phyloP scores from a whole-genome alignment of 1,284 basidiomycete genomes.

The Austroboletus niveus region DNA sequence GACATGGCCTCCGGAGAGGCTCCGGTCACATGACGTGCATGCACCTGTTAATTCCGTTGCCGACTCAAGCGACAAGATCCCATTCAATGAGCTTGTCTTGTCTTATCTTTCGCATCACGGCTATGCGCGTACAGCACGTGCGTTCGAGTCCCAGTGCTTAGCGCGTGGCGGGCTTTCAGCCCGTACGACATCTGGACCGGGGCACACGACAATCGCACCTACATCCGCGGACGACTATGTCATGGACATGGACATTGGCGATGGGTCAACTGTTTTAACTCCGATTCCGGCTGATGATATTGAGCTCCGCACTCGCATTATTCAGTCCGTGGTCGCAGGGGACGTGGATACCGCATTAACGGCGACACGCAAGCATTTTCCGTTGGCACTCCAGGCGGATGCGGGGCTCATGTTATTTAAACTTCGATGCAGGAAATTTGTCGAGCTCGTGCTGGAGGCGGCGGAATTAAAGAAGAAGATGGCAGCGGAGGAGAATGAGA shows the following conservation, averaged over 20 bases:
- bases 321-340: constrained; percentile 65
- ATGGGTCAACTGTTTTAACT: constrained; percentile 11
- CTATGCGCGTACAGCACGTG: constrained; percentile 64
- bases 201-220: constrained; percentile 5
- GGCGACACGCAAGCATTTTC: constrained; percentile 53
- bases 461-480: constrained; percentile 63
- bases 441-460: constrained; percentile 72
- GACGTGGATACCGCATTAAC: constrained; percentile 70
- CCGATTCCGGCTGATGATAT: constrained; percentile 45
- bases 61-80: constrained; percentile 33
- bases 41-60: constrained; percentile 2
- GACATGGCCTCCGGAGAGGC: constrained; percentile 26
- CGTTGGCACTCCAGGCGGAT: constrained; percentile 62
- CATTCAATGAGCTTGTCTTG: constrained; percentile 68
- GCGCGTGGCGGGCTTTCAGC: constrained; percentile 24
- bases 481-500: constrained; percentile 37
- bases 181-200: constrained; percentile 1
- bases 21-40: constrained; percentile 5
- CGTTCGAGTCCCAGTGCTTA: constrained; percentile 55
- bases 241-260: constrained; percentile 41
- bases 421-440: constrained; percentile 76
- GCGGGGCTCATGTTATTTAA: constrained; percentile 71
- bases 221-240: constrained; percentile 42
- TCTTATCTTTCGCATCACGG: constrained; percentile 82
- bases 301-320: constrained; percentile 64